These are phyloP conservation scores for Ganoderma boninense DNA, from an alignment of 1,284 basidiomycete genomes.

Conservation along the genomic window DNA sequence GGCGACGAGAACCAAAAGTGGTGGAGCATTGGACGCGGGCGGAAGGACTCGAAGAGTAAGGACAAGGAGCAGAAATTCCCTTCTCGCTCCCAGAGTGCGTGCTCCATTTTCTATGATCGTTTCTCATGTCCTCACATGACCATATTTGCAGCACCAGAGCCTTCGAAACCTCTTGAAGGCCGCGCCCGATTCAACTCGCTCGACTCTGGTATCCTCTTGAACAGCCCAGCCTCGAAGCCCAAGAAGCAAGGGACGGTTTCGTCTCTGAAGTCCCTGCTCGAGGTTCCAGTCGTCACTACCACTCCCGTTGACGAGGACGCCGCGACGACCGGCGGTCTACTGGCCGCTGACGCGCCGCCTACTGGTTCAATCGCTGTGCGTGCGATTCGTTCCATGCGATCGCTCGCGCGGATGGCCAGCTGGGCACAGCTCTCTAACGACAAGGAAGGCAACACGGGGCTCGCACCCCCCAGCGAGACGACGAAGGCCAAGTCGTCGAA, in stretches of 20 bases:
- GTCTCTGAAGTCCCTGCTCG: constrained; percentile 24
- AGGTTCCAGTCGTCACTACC: constrained; percentile 14
- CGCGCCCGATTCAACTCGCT: constrained; percentile 71
- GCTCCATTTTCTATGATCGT: neutral
- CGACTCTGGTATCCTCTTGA: constrained; percentile 63
- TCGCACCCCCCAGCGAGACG: constrained; percentile 20
- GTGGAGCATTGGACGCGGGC: constrained; percentile 79
- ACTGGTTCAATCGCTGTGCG: constrained; percentile 75
- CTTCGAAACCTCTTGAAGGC: constrained; percentile 44
- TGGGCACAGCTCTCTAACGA: constrained; percentile 66
- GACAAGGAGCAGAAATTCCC: constrained; percentile 52
- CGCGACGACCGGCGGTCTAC: constrained; percentile 45
- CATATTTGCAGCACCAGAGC: constrained; percentile 53
- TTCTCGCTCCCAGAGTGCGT: constrained; percentile 55
- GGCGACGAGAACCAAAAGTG: constrained; percentile 72
- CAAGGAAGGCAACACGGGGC: constrained; percentile 43
- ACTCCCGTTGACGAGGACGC: constrained; percentile 33
- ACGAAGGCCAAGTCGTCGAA: constrained; percentile 34
- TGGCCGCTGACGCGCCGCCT: constrained; percentile 42
- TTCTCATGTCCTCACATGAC: neutral
- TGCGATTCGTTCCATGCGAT: constrained; percentile 78
- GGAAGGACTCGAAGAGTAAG: constrained; percentile 65
- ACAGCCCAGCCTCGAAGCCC: constrained; percentile 30
- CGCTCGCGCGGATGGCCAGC: constrained; percentile 73
- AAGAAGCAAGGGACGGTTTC: constrained; percentile 28